Conservation (phyloP, 73 alveolate genomes). For the Paramecium octaurelia region DNA sequence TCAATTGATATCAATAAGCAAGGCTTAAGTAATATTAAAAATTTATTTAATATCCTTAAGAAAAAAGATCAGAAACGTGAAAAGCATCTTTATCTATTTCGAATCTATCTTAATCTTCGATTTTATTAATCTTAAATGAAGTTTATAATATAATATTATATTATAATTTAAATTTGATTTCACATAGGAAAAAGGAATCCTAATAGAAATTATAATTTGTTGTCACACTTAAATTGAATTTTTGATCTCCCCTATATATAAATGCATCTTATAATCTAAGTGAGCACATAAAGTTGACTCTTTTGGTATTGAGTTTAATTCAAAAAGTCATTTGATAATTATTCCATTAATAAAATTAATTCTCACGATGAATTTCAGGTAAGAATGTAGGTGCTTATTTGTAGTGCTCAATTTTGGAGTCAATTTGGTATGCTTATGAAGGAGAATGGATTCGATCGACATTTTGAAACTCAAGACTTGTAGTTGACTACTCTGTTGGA, state of each 20-base stretch:
- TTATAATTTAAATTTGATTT: background rate
- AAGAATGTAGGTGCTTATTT: background rate
- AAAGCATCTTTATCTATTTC: background rate
- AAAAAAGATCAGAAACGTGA: too few relatives aligned
- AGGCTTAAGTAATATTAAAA: too few relatives aligned
- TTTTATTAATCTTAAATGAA: background rate
- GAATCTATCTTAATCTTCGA: background rate
- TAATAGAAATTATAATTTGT: background rate
- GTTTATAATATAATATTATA: background rate
- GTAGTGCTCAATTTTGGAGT: conserved; percentile 3
- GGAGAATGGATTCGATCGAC: conserved; percentile 15
- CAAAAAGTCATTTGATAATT: background rate
- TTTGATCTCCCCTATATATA: background rate
- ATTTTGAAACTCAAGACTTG: background rate
- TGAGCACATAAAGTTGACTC: background rate
- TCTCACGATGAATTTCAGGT: conserved; percentile 32
- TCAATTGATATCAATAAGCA: too few relatives aligned
- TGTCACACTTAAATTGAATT: background rate
- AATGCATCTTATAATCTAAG: background rate
- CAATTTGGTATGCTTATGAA: conserved; percentile 1
- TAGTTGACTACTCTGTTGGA: background rate
- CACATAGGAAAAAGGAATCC: background rate
- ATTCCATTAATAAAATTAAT: background rate
- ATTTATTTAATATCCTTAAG: too few relatives aligned
- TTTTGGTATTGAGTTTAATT: background rate